Evolutionary conservation across 768 basidiomycete species (phyloP), one percentile per base, ranked within the genome.

Genomic region (Phaffia australis): DNA sequence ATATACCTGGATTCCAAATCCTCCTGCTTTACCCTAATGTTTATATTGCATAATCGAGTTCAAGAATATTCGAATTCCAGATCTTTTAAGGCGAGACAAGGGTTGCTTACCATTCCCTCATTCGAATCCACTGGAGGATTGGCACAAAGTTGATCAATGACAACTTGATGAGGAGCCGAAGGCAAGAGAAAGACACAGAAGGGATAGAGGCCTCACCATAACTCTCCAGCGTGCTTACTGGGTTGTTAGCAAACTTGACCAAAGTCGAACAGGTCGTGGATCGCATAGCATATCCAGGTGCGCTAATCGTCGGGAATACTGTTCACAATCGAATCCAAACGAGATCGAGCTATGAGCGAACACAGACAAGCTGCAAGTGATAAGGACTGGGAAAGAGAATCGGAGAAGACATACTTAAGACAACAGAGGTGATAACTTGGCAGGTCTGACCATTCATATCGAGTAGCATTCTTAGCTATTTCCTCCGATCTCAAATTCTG

Each of bases 381-480:
- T 35, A 55, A 23, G 27, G 48, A n/a, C 29, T 11, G 25, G n/a
- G 25, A 21, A 14, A 1, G 52, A 23, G 30, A 21, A 25, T 14
- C 1, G 52, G 30, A 25, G n/a, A 18, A 25, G 56, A 69, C 83
- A 70, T 67, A 89, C 90, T 87, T 15, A 98, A 76, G 18, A 83
- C 81, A 21, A 97, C 84, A 11, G 92, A 94, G 0, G 93, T 97
- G 25, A 95, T 89, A 25, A 97, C 90, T 74, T 94, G 88, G 71
- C 92, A 94, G 0, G 85, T 82, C 58, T 82, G 80, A 8, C 91
- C 94, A 60, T 92, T 91, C 69, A 95, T 79, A 66, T 91, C 87
- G 56, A 87, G 78, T 63, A 99, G 79, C 88, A 91, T 94, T 27
- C 88, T 82, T 56, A 88, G 73, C 75, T 97, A 87, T 3, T 32